Conservation (phyloP, 441 rosid genomes). For the Arabidopsis hybrid region DNA sequence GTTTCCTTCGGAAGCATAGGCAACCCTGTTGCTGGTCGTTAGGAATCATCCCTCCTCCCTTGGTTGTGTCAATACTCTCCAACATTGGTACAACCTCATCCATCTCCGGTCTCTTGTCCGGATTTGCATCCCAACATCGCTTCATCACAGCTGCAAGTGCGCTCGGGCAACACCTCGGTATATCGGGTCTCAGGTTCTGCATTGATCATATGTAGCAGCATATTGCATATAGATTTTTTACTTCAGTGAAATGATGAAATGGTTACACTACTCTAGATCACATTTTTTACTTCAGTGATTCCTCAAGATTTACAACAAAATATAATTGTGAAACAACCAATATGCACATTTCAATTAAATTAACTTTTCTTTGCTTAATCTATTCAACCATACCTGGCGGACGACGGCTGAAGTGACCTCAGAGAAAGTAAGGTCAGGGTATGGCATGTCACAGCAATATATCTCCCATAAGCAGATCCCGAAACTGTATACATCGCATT, state of each 20-base stretch:
- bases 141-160: slow-evolving; percentile 91
- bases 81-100: slow-evolving; percentile 89
- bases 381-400: slow-evolving; percentile 66
- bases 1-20: slow-evolving; percentile 77
- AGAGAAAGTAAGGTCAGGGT: slow-evolving; percentile 89
- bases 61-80: slow-evolving; percentile 89
- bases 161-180: slow-evolving; percentile 98
- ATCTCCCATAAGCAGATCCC: slow-evolving; percentile 98
- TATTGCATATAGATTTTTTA: slow-evolving; percentile 10
- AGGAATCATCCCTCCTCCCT: slow-evolving; percentile 99
- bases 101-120: slow-evolving; percentile 97
- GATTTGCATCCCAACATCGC: slow-evolving; percentile 96
- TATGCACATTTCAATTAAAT: too few species aligned
- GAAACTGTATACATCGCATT: slow-evolving; percentile 96
- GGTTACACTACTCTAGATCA: neutral
- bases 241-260: neutral
- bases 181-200: slow-evolving; percentile 95
- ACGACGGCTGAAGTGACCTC: slow-evolving; percentile 96
- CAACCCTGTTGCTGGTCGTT: slow-evolving; percentile 81
- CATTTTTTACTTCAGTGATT: neutral
- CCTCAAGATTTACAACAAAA: neutral
- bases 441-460: slow-evolving; percentile 99
- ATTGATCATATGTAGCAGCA: slow-evolving; percentile 27
- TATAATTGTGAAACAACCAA: neutral
- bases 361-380: neutral